phyloP scores from a whole-genome alignment of 2,329 filamentous ascomycete genomes.

The Oidium heveae region DNA sequence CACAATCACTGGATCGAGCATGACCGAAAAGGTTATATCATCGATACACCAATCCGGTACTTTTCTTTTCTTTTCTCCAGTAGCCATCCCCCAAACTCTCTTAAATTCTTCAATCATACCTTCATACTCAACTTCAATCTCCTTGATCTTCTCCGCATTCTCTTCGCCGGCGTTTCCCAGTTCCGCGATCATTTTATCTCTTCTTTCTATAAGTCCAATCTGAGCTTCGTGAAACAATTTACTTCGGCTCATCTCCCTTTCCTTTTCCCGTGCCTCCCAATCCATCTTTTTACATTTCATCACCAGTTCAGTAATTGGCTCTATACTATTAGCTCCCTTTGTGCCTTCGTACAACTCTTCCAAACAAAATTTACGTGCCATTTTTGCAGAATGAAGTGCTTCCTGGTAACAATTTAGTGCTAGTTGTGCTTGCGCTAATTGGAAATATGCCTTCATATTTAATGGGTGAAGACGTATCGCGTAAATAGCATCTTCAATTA shows the following conservation, averaged over 20 bases:
- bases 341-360: constrained; percentile 38
- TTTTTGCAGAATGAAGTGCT: constrained; percentile 42
- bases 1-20: constrained; percentile 37
- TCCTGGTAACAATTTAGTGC: constrained; percentile 44
- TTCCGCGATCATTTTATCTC: constrained; percentile 16
- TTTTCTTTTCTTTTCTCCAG: constrained; percentile 22
- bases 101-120: constrained; percentile 21
- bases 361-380: constrained; percentile 48
- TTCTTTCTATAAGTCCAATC: constrained; percentile 22
- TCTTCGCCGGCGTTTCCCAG: background rate
- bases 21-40: constrained; percentile 48
- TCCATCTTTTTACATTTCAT: constrained; percentile 61
- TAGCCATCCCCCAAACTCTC: constrained; percentile 24
- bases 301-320: constrained; percentile 47
- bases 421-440: constrained; percentile 65
- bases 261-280: constrained; percentile 53
- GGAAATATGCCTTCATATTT: constrained; percentile 58
- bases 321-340: constrained; percentile 51
- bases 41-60: constrained; percentile 51
- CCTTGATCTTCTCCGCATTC: constrained; percentile 7
- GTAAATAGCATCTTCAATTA: constrained; percentile 50
- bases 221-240: constrained; percentile 36
- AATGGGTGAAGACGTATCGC: constrained; percentile 27
- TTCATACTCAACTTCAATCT: constrained; percentile 19
- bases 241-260: constrained; percentile 26